Conservation (phyloP, 768 basidiomycete genomes). For the Auricularia sp. region DNA sequence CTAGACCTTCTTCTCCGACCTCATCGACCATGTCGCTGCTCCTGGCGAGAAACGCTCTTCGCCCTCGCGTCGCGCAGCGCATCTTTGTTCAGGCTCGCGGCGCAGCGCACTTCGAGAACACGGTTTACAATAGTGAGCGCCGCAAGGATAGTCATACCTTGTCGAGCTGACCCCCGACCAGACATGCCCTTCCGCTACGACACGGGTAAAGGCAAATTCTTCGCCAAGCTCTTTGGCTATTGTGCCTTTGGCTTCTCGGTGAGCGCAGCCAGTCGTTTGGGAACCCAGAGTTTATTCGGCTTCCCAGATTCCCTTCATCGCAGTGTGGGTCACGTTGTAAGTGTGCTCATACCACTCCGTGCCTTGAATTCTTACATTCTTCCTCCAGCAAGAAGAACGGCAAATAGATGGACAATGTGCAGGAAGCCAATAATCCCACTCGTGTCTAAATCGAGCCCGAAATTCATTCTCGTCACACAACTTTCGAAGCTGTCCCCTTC, state of each 20-base stretch:
- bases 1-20: neutral
- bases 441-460: neutral
- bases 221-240: neutral
- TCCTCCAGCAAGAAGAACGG: neutral
- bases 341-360: constrained; percentile 16
- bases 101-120: constrained; percentile 1
- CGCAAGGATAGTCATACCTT: neutral
- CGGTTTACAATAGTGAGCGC: neutral
- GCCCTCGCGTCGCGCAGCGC: neutral
- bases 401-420: no score
- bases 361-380: neutral
- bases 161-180: neutral
- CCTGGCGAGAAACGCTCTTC: neutral
- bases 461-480: neutral
- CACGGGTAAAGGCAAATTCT: neutral
- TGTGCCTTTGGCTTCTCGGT: neutral
- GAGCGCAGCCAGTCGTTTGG: neutral
- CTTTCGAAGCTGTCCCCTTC: neutral
- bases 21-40: neutral
- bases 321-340: constrained; percentile 54
- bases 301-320: constrained; percentile 59
- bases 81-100: neutral
- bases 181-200: constrained; percentile 2
- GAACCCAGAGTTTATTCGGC: constrained; percentile 13
- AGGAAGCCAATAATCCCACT: neutral